Evolutionary conservation across 2,329 filamentous ascomycete genomes (phyloP), one percentile per base, ranked within the genome.

Genomic region (Colletotrichum brevisporum): DNA sequence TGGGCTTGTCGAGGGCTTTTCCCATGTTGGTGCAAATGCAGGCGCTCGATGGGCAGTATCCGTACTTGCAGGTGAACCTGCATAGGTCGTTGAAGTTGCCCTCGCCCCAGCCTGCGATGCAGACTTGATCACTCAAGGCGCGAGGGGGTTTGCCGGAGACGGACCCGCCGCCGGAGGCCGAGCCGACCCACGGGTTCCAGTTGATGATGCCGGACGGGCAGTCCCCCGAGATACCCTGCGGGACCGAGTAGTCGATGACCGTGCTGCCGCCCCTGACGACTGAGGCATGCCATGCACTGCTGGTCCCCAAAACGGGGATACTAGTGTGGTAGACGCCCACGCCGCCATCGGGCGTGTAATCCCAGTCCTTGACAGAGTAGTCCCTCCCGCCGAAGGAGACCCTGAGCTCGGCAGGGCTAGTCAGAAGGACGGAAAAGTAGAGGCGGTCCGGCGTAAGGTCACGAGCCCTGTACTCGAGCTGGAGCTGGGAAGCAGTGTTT

Each of bases 71-170:
- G 26, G 74, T 53, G 45, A 78, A 81, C 48, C 72, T 55, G 67
- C 80, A 82, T 6, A 82, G 75, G 2, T 77, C 79, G 3, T 67
- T 53, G 39, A 78, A 80, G 66, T 81, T 79, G 8, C 76, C 73
- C 4, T 76, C 74, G 3, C 76, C 74, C 10, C 68, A 72, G n/a
- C 77, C 77, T 24, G 70, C 70, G 9, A 74, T 63, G 57, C 77
- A 78, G 31, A 71, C 71, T 36, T 75, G 39, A 10, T 63, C 43
- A 4, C 59, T 54, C 9, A 41, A 58, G 4, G 27, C 41, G 26
- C 36, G 24, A 8, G 41, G 26, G 3, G 48, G 31, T 12, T 27
- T 54, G 4, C 8, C 43, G 2, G 56, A 43, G 43, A 41, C 51
- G 10, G 50, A 16, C 4, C 52, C 8, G 10, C 60, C 31, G 13